A percentile compares a stretch with the other conserved stretches of the same genome.
phyloP scores from a whole-genome alignment of 352 stramenopile species.

The Pythium myriotylum region DNA sequence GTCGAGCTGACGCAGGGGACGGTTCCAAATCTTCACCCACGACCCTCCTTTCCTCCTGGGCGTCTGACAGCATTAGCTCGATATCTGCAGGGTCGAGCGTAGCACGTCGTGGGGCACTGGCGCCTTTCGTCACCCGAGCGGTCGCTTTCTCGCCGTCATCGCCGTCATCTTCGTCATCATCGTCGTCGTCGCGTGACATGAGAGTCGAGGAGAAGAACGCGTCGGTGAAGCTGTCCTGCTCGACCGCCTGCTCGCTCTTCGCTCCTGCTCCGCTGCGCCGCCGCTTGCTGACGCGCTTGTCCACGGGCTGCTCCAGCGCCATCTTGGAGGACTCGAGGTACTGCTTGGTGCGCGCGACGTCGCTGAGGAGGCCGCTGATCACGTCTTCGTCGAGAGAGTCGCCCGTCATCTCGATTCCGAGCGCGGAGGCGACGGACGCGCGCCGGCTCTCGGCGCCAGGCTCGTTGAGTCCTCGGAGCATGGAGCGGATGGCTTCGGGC shows the following conservation, averaged over 20 bases:
- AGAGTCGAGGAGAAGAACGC: slow-evolving; percentile 54
- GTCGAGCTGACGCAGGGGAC: slow-evolving; percentile 7
- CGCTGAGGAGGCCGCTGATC: slow-evolving; percentile 8
- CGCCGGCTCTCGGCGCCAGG: slow-evolving; percentile 1
- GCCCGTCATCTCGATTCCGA: slow-evolving; percentile 1
- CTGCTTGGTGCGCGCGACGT: slow-evolving; percentile 26
- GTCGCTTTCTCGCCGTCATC: not conserved
- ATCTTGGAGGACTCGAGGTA: slow-evolving; percentile 32
- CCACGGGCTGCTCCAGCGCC: slow-evolving; percentile 22
- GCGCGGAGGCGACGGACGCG: slow-evolving; percentile 11
- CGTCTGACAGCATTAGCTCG: slow-evolving; percentile 41
- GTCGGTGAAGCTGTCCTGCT: slow-evolving; percentile 57
- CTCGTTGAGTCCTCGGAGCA: slow-evolving; percentile 21
- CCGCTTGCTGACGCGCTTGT: slow-evolving; percentile 14
- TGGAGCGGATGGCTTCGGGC: slow-evolving; percentile 29
- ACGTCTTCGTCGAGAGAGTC: slow-evolving; percentile 14
- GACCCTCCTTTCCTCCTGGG: slow-evolving; percentile 20
- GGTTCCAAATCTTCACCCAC: not conserved
- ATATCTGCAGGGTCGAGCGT: slow-evolving; percentile 61
- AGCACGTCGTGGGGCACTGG: slow-evolving; percentile 24
- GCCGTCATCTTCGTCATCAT: slow-evolving; percentile 8
- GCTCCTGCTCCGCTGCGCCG: slow-evolving; percentile 2
- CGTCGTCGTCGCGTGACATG: slow-evolving; percentile 32
- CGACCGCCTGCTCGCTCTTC: not conserved
- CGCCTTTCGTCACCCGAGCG: not conserved